Base-by-base conservation (phyloP, 2,329 filamentous ascomycete genomes). In the Alternaria gaisen region DNA sequence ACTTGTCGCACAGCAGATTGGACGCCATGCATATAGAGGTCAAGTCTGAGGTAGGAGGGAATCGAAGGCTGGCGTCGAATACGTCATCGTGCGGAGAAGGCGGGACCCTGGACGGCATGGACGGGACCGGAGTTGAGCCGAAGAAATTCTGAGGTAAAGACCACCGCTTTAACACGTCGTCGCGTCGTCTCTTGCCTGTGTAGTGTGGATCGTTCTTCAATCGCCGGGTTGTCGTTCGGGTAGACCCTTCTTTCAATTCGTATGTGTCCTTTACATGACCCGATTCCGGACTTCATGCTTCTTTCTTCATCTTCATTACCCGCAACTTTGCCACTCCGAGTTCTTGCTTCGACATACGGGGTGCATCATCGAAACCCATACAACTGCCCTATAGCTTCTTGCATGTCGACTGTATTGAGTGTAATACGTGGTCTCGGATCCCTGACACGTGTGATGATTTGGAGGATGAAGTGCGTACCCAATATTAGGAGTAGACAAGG, bases 401-500 rank as follows among this genome's bases (percentile, higher is more conserved):
- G 42, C 58, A 61, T 58, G 36, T 61, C 58, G 20, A 61, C 54
- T 9, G 46, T 51, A 18, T 60, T 60, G n/a, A 14, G 34, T 5
- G 51, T 55, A 30, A 62, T 38, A 10, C 38, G 46, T 20, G 44
- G 48, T 26, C 44, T 59, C 5, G 32, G 26, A 38, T 55, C 51
- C 26, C 10, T 43, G n/a, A 51, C 26, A 3, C 34, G 26, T 16
- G 46, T 38, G 46, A 34, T 16, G 16, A 61, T 14, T 24, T 55
- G 24, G 26, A 53, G 58, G 3, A 38, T 38, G 28, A 67, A 65
- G 12, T 61, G 56, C 9, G 54, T 41, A n/a, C 50, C 61, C 22
- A 68, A 43, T 18, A 42, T 36, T 4, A 60, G 11, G 7, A 67
- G 48, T 22, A 66, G 20, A 7, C 41, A 8, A 18, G 66, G 66